Evolutionary conservation across 495 filamentous ascomycete species (phyloP), one percentile per base, ranked within the genome.

Genomic region (Tirmania nivea): DNA sequence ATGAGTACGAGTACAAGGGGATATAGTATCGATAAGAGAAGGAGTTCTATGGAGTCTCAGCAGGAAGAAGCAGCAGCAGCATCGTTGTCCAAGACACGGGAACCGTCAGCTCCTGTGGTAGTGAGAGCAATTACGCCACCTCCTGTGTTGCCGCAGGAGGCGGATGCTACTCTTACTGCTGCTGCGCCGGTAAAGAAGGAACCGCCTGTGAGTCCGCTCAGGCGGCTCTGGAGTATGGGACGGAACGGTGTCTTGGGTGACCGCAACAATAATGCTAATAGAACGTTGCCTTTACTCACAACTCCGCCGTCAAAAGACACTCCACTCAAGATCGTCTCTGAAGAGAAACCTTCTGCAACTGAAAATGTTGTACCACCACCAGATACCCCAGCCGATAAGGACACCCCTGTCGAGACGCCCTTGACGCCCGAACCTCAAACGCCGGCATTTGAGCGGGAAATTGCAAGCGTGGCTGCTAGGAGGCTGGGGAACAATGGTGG

Each of bases 1-100:
- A 59, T 52, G 51, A 59, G 48, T 34, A 49, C 51, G 12, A 55
- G 55, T 17, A 52, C 36, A 49, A 61, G 55, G 39, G 39, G 39
- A 19, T 45, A 1, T 19, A 19, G 12, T 2, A 45, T 2, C 2
- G 39, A 45, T 14, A 14, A 19, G 39, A 45, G 39, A 45, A 14
- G 39, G 39, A 45, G 39, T 45, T 45, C 39, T 19, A 14, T 45
- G 14, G 39, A 45, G 39, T 45, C 39, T 19, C 39, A 45, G 39
- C 14, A 14, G 3, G 39, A 45, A 8, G 3, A 45, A 19, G 17
- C 12, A 19, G 14, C 39, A 45, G 4, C 39, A 45, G 14, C 3
- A 45, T 19, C 39, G 8, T 19, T 19, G 14, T 8, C 39, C 5
- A 3, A 45, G 9, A 45, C 39, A 1, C 39, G 4, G 3, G 39